Conservation (phyloP, 1,284 basidiomycete genomes). For the Leccinum griseonigrum region DNA sequence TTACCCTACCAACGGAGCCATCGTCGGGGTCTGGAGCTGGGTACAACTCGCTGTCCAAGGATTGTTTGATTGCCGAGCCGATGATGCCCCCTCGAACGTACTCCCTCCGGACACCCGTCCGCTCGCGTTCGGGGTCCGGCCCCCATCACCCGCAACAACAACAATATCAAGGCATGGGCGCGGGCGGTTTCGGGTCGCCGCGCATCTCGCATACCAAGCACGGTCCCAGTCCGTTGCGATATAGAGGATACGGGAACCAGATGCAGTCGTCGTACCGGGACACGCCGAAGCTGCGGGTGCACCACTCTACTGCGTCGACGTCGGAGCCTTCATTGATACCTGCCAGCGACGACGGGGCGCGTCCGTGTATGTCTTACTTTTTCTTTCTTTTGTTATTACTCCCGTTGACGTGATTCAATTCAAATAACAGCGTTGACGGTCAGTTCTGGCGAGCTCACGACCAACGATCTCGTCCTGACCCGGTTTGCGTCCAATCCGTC, state of each 20-base stretch:
- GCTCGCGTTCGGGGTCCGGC: slow-evolving; percentile 39
- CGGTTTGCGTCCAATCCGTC: slow-evolving; percentile 46
- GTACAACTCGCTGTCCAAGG: slow-evolving; percentile 17
- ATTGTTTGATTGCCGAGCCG: slow-evolving; percentile 33
- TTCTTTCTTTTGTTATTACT: slow-evolving; percentile 9
- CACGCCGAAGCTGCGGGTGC: slow-evolving; percentile 48
- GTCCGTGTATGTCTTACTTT: slow-evolving; percentile 40
- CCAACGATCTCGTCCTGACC: slow-evolving; percentile 42
- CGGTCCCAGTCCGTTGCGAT: slow-evolving; percentile 42
- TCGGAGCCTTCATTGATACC: slow-evolving; percentile 76
- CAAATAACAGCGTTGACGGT: slow-evolving; percentile 30
- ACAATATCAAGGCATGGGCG: slow-evolving; percentile 23
- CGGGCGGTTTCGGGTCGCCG: slow-evolving; percentile 23
- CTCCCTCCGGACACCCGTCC: slow-evolving; percentile 47
- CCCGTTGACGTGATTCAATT: slow-evolving; percentile 18
- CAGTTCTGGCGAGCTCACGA: slow-evolving; percentile 52
- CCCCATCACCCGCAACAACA: slow-evolving; percentile 27
- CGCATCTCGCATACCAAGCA: slow-evolving; percentile 32
- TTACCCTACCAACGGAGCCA: slow-evolving; percentile 36
- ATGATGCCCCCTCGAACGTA: slow-evolving; percentile 57
- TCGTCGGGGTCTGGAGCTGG: slow-evolving; percentile 30
- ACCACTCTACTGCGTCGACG: slow-evolving; percentile 64
- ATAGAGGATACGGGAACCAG: slow-evolving; percentile 35
- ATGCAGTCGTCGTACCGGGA: slow-evolving; percentile 45
- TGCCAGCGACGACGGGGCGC: slow-evolving; percentile 43